These are phyloP conservation scores for Sporisorium scitamineum DNA, from an alignment of 1,284 basidiomycete species.

Conservation along the genomic window DNA sequence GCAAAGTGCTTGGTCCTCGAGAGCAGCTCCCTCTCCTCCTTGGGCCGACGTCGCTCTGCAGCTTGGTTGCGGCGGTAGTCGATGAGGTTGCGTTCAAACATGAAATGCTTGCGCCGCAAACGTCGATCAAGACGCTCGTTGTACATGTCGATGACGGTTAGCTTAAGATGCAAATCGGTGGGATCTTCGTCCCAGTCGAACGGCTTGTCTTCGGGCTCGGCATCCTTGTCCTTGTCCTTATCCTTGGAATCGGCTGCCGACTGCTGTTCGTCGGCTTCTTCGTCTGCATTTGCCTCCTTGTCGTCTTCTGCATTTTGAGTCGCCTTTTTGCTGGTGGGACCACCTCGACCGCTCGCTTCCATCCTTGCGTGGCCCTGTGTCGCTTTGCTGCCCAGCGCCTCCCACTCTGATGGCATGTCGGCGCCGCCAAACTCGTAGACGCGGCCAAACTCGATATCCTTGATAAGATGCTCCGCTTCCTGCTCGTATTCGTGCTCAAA, in stretches of 20 bases:
- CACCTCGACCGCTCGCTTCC: slow-evolving; percentile 76
- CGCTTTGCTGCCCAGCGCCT: slow-evolving; percentile 61
- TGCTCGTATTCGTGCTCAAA: slow-evolving; percentile 94
- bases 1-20: slow-evolving; percentile 92
- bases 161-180: slow-evolving; percentile 85
- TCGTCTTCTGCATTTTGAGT: slow-evolving; percentile 48
- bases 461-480: slow-evolving; percentile 93
- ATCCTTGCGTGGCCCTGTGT: slow-evolving; percentile 60
- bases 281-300: slow-evolving; percentile 39
- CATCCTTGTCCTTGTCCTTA: slow-evolving; percentile 49
- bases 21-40: slow-evolving; percentile 91
- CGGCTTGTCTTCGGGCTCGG: slow-evolving; percentile 59
- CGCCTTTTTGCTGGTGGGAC: slow-evolving; percentile 64
- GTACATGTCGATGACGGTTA: slow-evolving; percentile 91
- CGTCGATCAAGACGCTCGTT: slow-evolving; percentile 90
- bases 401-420: slow-evolving; percentile 61
- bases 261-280: slow-evolving; percentile 29
- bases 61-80: slow-evolving; percentile 90
- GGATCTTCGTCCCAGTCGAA: slow-evolving; percentile 79
- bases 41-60: slow-evolving; percentile 86
- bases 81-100: slow-evolving; percentile 90
- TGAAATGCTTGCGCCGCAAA: slow-evolving; percentile 85
- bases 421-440: slow-evolving; percentile 87
- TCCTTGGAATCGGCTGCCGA: slow-evolving; percentile 53
- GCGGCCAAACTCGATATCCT: slow-evolving; percentile 94